phyloP scores from a whole-genome alignment of 192 early-diverging fungal genomes.

The Gamsiella multidivaricata region DNA sequence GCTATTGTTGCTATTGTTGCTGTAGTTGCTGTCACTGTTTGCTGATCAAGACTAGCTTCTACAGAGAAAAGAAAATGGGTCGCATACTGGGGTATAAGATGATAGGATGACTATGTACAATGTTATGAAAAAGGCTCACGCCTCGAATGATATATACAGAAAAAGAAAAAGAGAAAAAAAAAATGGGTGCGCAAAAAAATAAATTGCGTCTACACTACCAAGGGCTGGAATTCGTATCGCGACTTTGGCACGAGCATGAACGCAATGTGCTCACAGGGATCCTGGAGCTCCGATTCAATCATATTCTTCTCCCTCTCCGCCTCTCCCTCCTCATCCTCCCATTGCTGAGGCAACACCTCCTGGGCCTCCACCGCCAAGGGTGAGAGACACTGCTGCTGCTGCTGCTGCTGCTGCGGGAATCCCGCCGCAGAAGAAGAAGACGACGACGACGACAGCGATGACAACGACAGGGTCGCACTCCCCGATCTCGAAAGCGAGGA shows the following conservation, averaged over 20 bases:
- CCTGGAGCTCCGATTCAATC: neutral
- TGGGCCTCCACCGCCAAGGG: slow-evolving; percentile 48
- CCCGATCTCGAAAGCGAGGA: no score
- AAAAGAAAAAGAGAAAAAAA: slow-evolving; percentile 8
- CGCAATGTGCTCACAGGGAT: slow-evolving; percentile 18
- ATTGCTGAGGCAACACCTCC: slow-evolving; percentile 9
- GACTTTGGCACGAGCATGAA: slow-evolving; percentile 44
- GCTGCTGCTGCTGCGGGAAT: no score
- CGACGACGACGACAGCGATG: neutral
- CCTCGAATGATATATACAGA: neutral
- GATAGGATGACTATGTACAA: no score
- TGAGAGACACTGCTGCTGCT: slow-evolving; percentile 21
- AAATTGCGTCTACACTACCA: slow-evolving; percentile 18
- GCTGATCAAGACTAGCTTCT: no score
- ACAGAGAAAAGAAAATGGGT: no score
- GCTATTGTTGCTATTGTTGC: no score
- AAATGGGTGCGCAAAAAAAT: no score
- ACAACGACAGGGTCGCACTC: neutral
- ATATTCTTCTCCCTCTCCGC: neutral
- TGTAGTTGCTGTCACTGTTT: no score
- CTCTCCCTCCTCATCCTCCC: slow-evolving; percentile 10
- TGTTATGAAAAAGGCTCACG: no score
- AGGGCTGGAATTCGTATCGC: slow-evolving; percentile 38
- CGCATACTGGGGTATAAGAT: no score
- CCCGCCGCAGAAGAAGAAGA: no score